phyloP scores from a whole-genome alignment of 257 asterid genomes.

The Leonotis leonurus region DNA sequence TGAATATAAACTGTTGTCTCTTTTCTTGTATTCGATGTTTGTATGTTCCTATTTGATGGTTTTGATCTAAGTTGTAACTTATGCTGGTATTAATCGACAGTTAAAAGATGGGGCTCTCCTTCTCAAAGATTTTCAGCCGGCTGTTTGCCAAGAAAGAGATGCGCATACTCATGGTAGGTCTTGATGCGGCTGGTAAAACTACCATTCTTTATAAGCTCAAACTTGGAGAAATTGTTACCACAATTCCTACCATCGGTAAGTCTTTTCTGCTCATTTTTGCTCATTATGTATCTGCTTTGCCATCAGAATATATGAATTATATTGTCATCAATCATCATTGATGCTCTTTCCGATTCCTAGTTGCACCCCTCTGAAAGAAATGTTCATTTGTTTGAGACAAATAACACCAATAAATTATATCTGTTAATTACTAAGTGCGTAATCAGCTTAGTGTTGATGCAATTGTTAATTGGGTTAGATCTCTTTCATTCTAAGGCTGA shows the following conservation, averaged over 20 bases:
- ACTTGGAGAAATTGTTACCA: slow-evolving; percentile 47
- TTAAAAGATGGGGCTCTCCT: slow-evolving; percentile 38
- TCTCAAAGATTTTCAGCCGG: slow-evolving; percentile 41
- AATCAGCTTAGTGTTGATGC: not conserved
- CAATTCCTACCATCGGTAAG: slow-evolving; percentile 45
- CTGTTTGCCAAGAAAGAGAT: slow-evolving; percentile 46
- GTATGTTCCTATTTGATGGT: not conserved
- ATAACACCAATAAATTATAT: not conserved
- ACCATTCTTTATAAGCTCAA: slow-evolving; percentile 45
- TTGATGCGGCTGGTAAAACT: slow-evolving; percentile 49
- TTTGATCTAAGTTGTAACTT: not conserved
- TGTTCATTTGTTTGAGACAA: not conserved
- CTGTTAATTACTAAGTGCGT: not conserved
- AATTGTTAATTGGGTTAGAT: not conserved
- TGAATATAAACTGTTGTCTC: not conserved
- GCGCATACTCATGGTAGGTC: slow-evolving; percentile 49
- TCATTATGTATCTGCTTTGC: not conserved
- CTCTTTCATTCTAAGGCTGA: not conserved
- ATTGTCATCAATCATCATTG: not conserved
- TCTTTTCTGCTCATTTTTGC: not conserved
- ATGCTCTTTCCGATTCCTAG: not conserved
- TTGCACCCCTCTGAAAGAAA: not conserved
- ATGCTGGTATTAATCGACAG: slow-evolving; percentile 8
- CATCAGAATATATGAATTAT: not conserved
- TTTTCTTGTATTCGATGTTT: not conserved